Evolutionary conservation across 352 stramenopile genomes (phyloP).

Genomic region (Globisporangium polare): DNA sequence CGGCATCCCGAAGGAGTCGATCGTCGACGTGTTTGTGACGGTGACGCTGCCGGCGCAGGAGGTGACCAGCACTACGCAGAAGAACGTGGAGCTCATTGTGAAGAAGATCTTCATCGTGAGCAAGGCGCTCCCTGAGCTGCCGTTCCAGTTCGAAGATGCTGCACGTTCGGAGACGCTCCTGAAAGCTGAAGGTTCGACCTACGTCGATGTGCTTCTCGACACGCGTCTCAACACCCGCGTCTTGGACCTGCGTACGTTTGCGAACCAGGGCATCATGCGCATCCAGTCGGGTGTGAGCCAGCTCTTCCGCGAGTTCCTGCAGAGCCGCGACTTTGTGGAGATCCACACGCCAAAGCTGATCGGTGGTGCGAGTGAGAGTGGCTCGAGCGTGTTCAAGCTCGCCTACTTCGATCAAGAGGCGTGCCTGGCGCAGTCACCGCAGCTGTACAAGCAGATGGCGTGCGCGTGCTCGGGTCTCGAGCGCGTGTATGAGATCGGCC

Average conservation of each 20-base stretch:
- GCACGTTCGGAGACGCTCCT: slow-evolving; percentile 83
- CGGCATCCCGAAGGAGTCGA: slow-evolving; percentile 92
- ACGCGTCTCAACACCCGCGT: slow-evolving; percentile 94
- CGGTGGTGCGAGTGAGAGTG: slow-evolving; percentile 95
- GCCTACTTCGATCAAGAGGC: slow-evolving; percentile 98
- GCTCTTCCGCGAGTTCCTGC: slow-evolving; percentile 97
- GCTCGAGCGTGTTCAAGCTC: slow-evolving; percentile 97
- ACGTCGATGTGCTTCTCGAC: slow-evolving; percentile 87
- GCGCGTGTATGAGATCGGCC: slow-evolving; percentile 98
- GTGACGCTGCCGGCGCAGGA: slow-evolving; percentile 83
- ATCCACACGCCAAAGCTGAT: slow-evolving; percentile 99
- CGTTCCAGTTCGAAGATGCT: slow-evolving; percentile 95
- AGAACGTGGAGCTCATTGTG: slow-evolving; percentile 94
- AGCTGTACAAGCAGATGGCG: slow-evolving; percentile 99
- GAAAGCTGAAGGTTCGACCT: slow-evolving; percentile 80
- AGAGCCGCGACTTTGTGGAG: slow-evolving; percentile 95
- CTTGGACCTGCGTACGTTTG: slow-evolving; percentile 97
- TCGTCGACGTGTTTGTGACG: slow-evolving; percentile 95
- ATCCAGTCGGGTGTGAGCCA: slow-evolving; percentile 96
- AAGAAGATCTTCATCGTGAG: slow-evolving; percentile 94
- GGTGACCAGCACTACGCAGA: slow-evolving; percentile 93
- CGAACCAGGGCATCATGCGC: slow-evolving; percentile 98
- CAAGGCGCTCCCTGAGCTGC: slow-evolving; percentile 89
- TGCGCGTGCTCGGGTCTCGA: slow-evolving; percentile 97
- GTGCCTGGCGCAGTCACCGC: slow-evolving; percentile 96